Percentiles rank a stretch among this genome's conserved stretches.
Evolutionary conservation across 495 filamentous ascomycete species (phyloP).

Genomic region (Hypoxylon trugodes): DNA sequence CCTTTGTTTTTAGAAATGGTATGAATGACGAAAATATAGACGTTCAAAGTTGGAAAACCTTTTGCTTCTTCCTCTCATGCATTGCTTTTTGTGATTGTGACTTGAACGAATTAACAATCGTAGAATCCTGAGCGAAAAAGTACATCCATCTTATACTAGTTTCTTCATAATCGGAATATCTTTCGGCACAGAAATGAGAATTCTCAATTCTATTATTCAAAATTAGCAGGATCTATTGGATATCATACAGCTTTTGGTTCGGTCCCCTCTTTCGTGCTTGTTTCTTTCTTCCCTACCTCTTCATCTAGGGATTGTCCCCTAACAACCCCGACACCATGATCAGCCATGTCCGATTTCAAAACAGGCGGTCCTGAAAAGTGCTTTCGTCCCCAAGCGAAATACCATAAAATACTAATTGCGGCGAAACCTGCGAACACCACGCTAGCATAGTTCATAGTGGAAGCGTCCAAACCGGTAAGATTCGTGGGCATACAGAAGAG

Average conservation of each 20-base stretch:
- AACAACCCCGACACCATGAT: conserved; percentile 39
- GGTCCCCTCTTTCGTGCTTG: conserved; percentile 22
- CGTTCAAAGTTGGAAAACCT: too few species aligned
- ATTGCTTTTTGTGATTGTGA: too few species aligned
- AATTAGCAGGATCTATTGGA: not conserved
- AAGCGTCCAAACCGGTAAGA: conserved; percentile 60
- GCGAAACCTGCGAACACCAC: conserved; percentile 72
- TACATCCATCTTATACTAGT: too few species aligned
- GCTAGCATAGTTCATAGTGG: conserved; percentile 68
- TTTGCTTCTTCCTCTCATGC: too few species aligned
- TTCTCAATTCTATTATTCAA: conserved; percentile 7
- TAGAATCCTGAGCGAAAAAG: too few species aligned
- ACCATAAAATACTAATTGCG: conserved; percentile 64
- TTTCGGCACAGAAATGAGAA: not conserved
- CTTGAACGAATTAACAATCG: too few species aligned
- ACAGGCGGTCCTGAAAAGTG: conserved; percentile 70
- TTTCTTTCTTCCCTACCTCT: conserved; percentile 27
- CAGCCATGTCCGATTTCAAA: conserved; percentile 48
- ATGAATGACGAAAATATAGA: too few species aligned
- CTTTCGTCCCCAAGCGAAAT: conserved; percentile 72
- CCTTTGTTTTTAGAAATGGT: too few species aligned
- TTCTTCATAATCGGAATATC: too few species aligned
- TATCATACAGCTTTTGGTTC: conserved; percentile 14
- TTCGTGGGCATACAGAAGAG: conserved; percentile 68
- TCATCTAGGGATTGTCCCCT: conserved; percentile 36